These are phyloP conservation scores for Entophlyctis helioformis DNA, from an alignment of 192 early-diverging fungal species.

Conservation along the genomic window DNA sequence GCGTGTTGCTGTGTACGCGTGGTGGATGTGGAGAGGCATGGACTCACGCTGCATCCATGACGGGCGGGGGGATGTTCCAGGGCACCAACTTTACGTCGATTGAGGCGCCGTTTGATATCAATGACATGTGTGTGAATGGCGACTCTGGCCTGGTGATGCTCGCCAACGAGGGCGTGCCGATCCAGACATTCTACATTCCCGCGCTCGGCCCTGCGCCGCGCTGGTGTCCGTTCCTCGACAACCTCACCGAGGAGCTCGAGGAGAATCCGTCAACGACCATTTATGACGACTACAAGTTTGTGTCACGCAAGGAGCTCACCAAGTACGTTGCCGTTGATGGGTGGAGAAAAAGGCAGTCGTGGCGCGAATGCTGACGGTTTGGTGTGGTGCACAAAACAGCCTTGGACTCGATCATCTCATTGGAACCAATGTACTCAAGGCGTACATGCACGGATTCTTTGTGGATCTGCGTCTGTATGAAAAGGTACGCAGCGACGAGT, in stretches of 20 bases:
- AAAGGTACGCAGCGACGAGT: too few species aligned
- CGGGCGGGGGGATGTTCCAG: too few species aligned
- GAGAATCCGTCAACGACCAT: conserved; percentile 69
- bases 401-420: conserved; percentile 86
- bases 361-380: not conserved
- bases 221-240: conserved; percentile 92
- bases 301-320: conserved; percentile 77
- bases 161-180: conserved; percentile 86
- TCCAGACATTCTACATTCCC: conserved; percentile 88
- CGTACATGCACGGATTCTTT: conserved; percentile 99
- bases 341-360: too few species aligned
- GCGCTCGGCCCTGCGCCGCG: conserved; percentile 81
- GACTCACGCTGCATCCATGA: too few species aligned
- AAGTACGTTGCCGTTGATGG: conserved; percentile 4
- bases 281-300: conserved; percentile 99
- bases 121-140: conserved; percentile 76
- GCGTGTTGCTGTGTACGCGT: too few species aligned
- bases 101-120: conserved; percentile 84
- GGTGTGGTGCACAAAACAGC: conserved; percentile 8
- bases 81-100: conserved; percentile 84
- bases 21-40: too few species aligned
- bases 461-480: conserved; percentile 91
- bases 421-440: conserved; percentile 82
- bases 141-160: conserved; percentile 78
- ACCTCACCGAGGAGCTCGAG: conserved; percentile 77